Percentiles rank a stretch among this genome's conserved stretches.
Evolutionary conservation across 2,329 filamentous ascomycete species (phyloP).

Genomic region (Pyricularia pennisetigena): DNA sequence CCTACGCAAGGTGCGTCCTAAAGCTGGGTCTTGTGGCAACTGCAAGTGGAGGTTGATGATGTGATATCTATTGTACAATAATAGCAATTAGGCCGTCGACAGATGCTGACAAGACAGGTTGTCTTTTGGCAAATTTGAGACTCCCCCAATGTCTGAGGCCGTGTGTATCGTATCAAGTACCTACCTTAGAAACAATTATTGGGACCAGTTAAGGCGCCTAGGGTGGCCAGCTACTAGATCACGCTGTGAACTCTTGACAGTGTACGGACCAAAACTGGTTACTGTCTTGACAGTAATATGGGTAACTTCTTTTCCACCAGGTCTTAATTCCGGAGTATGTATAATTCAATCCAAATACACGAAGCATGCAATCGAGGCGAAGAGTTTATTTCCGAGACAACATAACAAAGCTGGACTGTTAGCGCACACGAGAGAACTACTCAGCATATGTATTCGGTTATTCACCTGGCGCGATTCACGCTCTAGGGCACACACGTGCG

Average conservation of each 20-base stretch:
- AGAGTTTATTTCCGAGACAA: neutral
- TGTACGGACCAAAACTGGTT: too few species aligned
- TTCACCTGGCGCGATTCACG: neutral
- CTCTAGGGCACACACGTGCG: neutral
- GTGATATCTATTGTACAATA: neutral
- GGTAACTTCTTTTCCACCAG: too few species aligned
- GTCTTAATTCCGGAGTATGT: too few species aligned
- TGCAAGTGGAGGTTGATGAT: neutral
- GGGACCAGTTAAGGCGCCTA: too few species aligned
- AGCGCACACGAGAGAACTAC: neutral
- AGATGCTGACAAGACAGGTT: neutral
- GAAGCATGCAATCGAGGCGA: neutral
- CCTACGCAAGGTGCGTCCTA: neutral
- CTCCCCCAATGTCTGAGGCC: neutral
- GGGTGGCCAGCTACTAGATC: too few species aligned
- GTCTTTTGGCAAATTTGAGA: neutral
- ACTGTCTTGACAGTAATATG: too few species aligned
- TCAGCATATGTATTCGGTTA: neutral
- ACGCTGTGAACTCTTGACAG: too few species aligned
- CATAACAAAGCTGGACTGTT: neutral
- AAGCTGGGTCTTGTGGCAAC: neutral
- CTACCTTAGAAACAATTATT: neutral
- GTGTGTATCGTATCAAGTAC: neutral
- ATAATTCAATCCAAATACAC: too few species aligned
- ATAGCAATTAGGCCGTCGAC: neutral